phyloP scores from a whole-genome alignment of 768 basidiomycete genomes.

The Plicaturopsis crispa region DNA sequence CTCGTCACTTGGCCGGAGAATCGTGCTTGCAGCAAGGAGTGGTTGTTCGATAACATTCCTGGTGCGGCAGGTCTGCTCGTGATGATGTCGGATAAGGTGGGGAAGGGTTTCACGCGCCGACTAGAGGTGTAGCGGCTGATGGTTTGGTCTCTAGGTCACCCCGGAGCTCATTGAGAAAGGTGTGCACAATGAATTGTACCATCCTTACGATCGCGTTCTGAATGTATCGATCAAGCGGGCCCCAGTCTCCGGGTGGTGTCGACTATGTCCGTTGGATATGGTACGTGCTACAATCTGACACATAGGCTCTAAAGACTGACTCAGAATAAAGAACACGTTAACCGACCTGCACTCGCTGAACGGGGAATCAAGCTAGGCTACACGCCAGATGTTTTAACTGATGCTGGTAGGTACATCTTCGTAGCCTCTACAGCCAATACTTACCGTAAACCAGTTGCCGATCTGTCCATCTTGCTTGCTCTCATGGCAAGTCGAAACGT shows the following conservation, averaged over 20 bases:
- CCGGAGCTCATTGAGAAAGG: conserved; percentile 46
- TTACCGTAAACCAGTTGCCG: conserved; percentile 74
- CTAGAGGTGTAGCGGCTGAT: no score
- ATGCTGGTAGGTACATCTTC: conserved; percentile 52
- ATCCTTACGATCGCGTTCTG: not conserved
- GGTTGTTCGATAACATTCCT: conserved; percentile 68
- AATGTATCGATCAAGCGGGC: conserved; percentile 44
- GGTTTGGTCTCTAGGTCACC: no score
- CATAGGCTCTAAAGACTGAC: not conserved
- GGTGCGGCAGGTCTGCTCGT: conserved; percentile 59
- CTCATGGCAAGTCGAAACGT: conserved; percentile 90
- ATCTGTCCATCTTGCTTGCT: conserved; percentile 82
- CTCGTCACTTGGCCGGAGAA: conserved; percentile 49
- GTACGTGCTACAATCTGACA: conserved; percentile 27
- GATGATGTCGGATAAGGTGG: conserved; percentile 67
- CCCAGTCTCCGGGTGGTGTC: conserved; percentile 74
- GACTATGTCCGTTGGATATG: conserved; percentile 89
- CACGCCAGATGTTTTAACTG: conserved; percentile 90
- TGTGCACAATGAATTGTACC: conserved; percentile 10
- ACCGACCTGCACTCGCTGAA: conserved; percentile 48
- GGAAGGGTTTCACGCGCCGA: not conserved
- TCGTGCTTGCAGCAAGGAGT: conserved; percentile 46
- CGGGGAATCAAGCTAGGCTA: conserved; percentile 74
- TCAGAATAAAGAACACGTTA: conserved; percentile 57
- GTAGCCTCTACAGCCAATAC: not conserved